Percentiles rank a stretch among this genome's conserved stretches.
Evolutionary conservation across 352 stramenopile genomes (phyloP).

Genomic region (Albugo candida): DNA sequence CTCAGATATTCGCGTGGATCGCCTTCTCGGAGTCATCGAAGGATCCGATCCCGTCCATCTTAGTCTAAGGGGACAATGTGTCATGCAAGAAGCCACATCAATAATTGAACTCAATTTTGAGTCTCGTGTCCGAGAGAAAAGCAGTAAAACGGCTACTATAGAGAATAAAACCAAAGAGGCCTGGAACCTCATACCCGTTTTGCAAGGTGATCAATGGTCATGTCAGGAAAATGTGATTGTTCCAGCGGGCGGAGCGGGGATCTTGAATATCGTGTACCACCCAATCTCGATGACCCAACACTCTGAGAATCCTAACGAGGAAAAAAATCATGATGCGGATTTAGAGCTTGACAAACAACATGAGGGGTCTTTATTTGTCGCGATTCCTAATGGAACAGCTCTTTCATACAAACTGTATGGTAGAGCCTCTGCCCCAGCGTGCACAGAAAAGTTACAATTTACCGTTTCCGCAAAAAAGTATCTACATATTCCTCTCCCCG

Average conservation of each 20-base stretch:
- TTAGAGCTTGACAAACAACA: constrained; percentile 12
- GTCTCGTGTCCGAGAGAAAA: constrained; percentile 50
- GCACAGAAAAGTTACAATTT: constrained; percentile 17
- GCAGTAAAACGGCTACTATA: constrained; percentile 37
- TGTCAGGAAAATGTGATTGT: constrained; percentile 71
- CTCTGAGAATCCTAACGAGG: neutral
- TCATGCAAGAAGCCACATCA: constrained; percentile 73
- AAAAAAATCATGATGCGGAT: constrained; percentile 15
- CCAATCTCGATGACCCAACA: constrained; percentile 74
- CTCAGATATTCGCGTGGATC: constrained; percentile 77
- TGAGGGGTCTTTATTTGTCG: constrained; percentile 75
- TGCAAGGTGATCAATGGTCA: constrained; percentile 76
- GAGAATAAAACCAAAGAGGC: constrained; percentile 60
- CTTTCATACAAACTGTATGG: constrained; percentile 76
- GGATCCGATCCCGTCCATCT: constrained; percentile 29
- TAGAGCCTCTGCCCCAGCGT: constrained; percentile 33
- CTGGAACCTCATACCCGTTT: constrained; percentile 76
- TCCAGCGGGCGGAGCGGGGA: constrained; percentile 36
- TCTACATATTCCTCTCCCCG: constrained; percentile 33
- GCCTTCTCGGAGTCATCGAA: constrained; percentile 52
- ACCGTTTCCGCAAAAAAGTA: constrained; percentile 66
- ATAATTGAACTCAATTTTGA: constrained; percentile 78
- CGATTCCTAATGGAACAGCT: constrained; percentile 76
- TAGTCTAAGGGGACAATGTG: constrained; percentile 65
- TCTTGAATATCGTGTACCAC: constrained; percentile 49